phyloP scores from a whole-genome alignment of 2,329 filamentous ascomycete genomes.

The Botrytis medusae region DNA sequence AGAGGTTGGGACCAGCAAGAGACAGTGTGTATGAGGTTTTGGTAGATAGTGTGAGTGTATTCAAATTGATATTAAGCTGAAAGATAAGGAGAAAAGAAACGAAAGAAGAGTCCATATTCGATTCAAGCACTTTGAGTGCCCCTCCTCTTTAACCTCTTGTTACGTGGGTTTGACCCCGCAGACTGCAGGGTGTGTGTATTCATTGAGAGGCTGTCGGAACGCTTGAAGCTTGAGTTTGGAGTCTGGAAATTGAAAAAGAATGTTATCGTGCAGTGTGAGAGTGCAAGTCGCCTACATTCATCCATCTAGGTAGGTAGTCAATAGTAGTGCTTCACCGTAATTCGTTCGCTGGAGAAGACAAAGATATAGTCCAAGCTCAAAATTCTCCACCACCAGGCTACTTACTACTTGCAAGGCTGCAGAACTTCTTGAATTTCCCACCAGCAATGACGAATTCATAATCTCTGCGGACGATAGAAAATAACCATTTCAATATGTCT shows the following conservation, averaged over 20 bases:
- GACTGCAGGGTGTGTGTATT: neutral
- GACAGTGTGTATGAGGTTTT: neutral
- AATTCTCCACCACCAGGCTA: constrained; percentile 12
- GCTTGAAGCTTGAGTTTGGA: neutral
- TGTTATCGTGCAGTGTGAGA: neutral
- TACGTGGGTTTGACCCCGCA: neutral
- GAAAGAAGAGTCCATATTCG: neutral
- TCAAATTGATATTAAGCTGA: neutral
- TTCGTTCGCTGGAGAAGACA: neutral
- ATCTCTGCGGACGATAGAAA: constrained; percentile 17
- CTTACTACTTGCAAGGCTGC: constrained; percentile 1
- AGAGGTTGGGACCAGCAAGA: too few species aligned
- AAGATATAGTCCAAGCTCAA: neutral
- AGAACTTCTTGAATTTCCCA: neutral
- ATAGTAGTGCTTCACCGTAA: neutral
- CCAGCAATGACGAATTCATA: constrained; percentile 33
- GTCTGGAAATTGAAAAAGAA: neutral
- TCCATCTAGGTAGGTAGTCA: neutral
- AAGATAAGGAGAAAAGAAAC: neutral
- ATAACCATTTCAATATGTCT: constrained; percentile 36
- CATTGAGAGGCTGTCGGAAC: neutral
- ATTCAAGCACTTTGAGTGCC: neutral
- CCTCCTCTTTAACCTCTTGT: neutral
- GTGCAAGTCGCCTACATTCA: neutral
- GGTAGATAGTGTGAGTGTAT: neutral